Evolutionary conservation across 106 monocot genomes (phyloP), one percentile per base, ranked within the genome.

Genomic region (Narthecium ossifragum): DNA sequence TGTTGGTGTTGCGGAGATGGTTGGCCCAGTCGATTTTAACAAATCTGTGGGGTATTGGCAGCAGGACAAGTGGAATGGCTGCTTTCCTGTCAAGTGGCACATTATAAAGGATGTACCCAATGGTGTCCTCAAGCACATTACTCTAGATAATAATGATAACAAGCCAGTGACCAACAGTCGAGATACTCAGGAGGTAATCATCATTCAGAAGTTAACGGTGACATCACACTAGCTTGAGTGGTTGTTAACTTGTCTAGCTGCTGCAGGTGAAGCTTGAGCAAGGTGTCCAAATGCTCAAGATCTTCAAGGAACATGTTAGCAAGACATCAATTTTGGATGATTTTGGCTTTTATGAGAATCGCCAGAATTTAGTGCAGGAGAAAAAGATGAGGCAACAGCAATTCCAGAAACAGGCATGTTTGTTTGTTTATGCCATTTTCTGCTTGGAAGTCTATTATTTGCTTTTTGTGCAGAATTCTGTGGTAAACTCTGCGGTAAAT

Each of bases 101-200:
- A 80, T 94, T 67, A 70, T 94, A 15, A 90, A 94, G 75, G 94
- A 94, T 73, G 82, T 94, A 5, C 94, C 94, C 0, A 94, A 94
- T 72, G 71, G 49, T 57, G 53, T 78, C 36, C 59, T 94, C 4
- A 83, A 80, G 69, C 83, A 86, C 55, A 86, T 94, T 26, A 80
- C 66, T 17, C 51, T 94, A 8, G 93, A 94, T 54, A 83, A 89
- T 61, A 94, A 94, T 68, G 93, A 89, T n/a, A 89, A 85, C 55
- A 94, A 89, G 66, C 93, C 93, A 3, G 93, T 94, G 46, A 94
- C 93, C 18, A 89, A 89, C 51, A 94, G 89, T 46, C 73, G 89
- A 69, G 94, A 94, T 66, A 86, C 94, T 2, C 94, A 89, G 60
- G 94, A 94, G 90, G 94, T 86, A 51, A 33, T 37, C 1, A 26